Percentiles rank a stretch among this genome's conserved stretches.
Conservation (phyloP, 106 monocot species). For the Dendrobium catenatum region DNA sequence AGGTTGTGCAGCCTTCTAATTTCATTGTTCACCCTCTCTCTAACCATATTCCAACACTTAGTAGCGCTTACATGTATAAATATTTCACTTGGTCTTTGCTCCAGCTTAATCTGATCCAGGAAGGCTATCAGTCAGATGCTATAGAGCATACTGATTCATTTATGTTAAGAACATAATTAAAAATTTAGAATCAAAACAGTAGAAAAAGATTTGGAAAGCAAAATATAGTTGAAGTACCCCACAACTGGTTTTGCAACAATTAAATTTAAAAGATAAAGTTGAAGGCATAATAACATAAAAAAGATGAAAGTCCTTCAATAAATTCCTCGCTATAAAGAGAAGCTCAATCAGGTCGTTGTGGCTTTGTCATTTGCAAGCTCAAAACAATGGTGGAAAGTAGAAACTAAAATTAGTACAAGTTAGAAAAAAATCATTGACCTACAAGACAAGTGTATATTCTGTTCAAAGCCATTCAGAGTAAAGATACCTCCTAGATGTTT, state of each 20-base stretch:
- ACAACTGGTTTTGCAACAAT: background rate
- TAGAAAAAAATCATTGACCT: background rate
- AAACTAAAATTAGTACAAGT: constrained; percentile 1
- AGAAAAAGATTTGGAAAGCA: background rate
- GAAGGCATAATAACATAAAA: background rate
- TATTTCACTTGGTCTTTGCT: constrained; percentile 58
- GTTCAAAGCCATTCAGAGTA: background rate
- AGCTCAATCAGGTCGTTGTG: background rate
- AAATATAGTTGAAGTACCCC: background rate
- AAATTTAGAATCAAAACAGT: background rate
- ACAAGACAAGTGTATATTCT: background rate
- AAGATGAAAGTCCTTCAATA: background rate
- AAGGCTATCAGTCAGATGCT: background rate
- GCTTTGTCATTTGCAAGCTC: background rate
- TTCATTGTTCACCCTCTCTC: constrained; percentile 72
- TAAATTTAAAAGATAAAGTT: background rate
- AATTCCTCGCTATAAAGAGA: background rate
- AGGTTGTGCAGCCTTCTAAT: constrained; percentile 46
- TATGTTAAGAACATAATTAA: background rate
- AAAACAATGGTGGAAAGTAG: background rate
- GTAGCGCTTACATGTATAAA: constrained; percentile 64
- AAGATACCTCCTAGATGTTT: background rate
- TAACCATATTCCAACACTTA: constrained; percentile 92
- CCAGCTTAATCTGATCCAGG: constrained; percentile 52
- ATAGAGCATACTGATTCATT: background rate